These are phyloP conservation scores for Rhizoclosmatium sp. DNA, from an alignment of 192 early-diverging fungal species.

Conservation along the genomic window DNA sequence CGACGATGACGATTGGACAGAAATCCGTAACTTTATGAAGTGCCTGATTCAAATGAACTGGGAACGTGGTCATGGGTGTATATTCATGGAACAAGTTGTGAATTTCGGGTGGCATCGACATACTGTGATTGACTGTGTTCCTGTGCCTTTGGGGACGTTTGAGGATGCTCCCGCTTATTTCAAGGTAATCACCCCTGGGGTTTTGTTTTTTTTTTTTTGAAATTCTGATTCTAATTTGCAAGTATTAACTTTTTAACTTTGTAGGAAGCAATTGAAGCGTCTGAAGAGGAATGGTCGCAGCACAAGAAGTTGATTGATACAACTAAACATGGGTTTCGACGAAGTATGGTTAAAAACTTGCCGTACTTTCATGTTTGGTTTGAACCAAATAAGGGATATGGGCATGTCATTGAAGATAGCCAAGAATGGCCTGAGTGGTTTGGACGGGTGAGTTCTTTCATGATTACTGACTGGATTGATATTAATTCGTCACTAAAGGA, in stretches of 20 bases:
- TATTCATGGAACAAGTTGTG: slow-evolving; percentile 94
- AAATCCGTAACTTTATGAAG: slow-evolving; percentile 97
- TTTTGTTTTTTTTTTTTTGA: not conserved
- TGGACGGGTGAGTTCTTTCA: slow-evolving; percentile 63
- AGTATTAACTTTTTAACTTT: not conserved
- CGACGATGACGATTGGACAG: slow-evolving; percentile 93
- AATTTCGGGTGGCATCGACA: slow-evolving; percentile 79
- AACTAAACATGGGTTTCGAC: slow-evolving; percentile 59
- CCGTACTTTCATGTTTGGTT: slow-evolving; percentile 99
- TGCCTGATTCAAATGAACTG: slow-evolving; percentile 89
- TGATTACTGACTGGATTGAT: slow-evolving; percentile 17
- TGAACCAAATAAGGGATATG: slow-evolving; percentile 83
- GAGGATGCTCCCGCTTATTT: slow-evolving; percentile 87
- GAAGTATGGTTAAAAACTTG: slow-evolving; percentile 67
- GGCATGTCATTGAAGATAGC: slow-evolving; percentile 94
- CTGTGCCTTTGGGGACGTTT: slow-evolving; percentile 77
- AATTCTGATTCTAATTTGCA: not conserved
- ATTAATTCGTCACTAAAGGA: slow-evolving; percentile 52
- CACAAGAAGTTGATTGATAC: slow-evolving; percentile 80
- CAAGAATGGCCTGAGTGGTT: slow-evolving; percentile 86
- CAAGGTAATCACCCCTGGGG: slow-evolving; percentile 52
- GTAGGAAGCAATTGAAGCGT: slow-evolving; percentile 76
- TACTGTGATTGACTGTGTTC: slow-evolving; percentile 90
- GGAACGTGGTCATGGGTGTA: slow-evolving; percentile 66
- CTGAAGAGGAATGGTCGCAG: slow-evolving; percentile 92